A percentile compares a stretch with the other conserved stretches of the same genome.
Evolutionary conservation across 257 asterid species (phyloP).

Genomic region (Nicotiana noctiflora): DNA sequence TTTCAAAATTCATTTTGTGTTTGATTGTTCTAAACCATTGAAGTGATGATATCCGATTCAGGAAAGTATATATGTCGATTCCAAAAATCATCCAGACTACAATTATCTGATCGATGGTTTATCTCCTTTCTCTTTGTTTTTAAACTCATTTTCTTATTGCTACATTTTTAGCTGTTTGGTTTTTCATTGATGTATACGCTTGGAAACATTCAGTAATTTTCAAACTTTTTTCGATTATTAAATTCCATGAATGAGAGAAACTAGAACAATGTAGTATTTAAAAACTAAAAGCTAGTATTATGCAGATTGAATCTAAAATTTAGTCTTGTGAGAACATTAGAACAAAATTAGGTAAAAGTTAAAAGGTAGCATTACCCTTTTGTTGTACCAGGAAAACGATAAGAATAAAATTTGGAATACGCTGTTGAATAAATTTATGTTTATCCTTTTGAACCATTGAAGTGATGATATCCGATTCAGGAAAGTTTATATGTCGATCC

Average conservation of each 20-base stretch:
- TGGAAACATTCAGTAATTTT: no score
- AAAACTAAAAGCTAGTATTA: no score
- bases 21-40: conserved; percentile 16
- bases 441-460: conserved; percentile 19
- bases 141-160: not conserved
- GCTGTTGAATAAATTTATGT: not conserved
- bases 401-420: not conserved
- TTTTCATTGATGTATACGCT: no score
- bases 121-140: not conserved
- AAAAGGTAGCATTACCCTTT: no score
- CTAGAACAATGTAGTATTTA: no score
- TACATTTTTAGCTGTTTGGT: not conserved
- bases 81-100: conserved; percentile 58
- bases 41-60: conserved; percentile 36
- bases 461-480: conserved; percentile 36
- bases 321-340: no score
- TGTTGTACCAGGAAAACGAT: no score
- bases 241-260: no score
- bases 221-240: not conserved
- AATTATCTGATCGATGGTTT: conserved; percentile 73
- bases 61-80: conserved; percentile 43
- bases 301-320: no score
- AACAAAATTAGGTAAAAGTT: no score
- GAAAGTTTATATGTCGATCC: conserved; percentile 39
- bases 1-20: not conserved